Evolutionary conservation across 1,139 yeast genomes (phyloP), one percentile per base, ranked within the genome.

Genomic region (Pichia sp.): DNA sequence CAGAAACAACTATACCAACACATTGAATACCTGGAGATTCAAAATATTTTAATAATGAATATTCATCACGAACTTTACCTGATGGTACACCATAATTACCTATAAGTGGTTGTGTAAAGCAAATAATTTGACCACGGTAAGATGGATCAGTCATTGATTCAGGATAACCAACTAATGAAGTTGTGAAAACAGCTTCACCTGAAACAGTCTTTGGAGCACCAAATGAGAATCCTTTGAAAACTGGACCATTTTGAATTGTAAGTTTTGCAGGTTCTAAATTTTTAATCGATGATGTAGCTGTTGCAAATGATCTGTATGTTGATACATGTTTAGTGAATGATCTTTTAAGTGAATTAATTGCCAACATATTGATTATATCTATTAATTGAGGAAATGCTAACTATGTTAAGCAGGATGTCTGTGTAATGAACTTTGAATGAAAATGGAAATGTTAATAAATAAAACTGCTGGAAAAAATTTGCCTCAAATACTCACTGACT

Each of bases 141-240:
- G 96, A 86, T 32, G 98, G 98, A 63, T 91, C 98, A 22, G 97
- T 89, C 96, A 91, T 89, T 19, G 96, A 85, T 65, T 91, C 98
- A 9, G 97, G 97, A 63, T 91, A 91, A 15, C 98, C 98, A 12
- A 91, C 98, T 59, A 91, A 72, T 5, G 97, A 91, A 28, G 98
- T 91, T 36, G 97, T 85, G 70, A 91, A 91, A 35, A 91, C 98
- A 14, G 96, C 96, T 65, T 91, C 98, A 49, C 98, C 98, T 49
- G 94, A 80, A 47, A 86, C 77, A 55, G 86, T 85, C 52, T 82
- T 79, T 64, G 86, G 79, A 40, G 97, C 95, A 58, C 98, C 98
- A 59, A 91, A 91, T 2, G 97, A 89, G 58, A 77, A 79, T 34
- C 98, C 98, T 56, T 75, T 78, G 71, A 86, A 89, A 33, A 86